phyloP scores from a whole-genome alignment of 495 filamentous ascomycete species.

The Evernia prunastri region DNA sequence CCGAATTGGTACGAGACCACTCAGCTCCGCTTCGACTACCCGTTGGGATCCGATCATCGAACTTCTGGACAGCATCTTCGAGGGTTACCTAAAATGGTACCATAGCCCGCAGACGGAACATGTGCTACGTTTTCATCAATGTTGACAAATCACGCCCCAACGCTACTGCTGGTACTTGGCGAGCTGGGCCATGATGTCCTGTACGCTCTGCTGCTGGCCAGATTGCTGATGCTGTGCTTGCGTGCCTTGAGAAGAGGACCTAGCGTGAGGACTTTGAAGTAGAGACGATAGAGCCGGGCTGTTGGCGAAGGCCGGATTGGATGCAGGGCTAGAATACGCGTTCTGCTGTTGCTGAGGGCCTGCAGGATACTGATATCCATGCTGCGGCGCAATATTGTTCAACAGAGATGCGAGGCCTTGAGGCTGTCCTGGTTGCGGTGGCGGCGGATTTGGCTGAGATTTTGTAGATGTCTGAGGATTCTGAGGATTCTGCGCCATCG shows the following conservation, averaged over 20 bases:
- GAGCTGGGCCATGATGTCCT: slow-evolving; percentile 57
- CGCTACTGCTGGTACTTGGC: slow-evolving; percentile 54
- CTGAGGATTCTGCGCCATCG: slow-evolving; percentile 41
- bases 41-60: neutral
- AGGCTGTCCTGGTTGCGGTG: slow-evolving; percentile 33
- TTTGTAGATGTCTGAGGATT: slow-evolving; percentile 21
- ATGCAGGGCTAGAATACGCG: slow-evolving; percentile 33
- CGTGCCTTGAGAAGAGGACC: slow-evolving; percentile 25
- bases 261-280: slow-evolving; percentile 38
- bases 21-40: neutral
- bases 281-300: slow-evolving; percentile 41
- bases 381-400: slow-evolving; percentile 37
- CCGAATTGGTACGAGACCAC: neutral
- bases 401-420: slow-evolving; percentile 58
- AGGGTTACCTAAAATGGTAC: neutral
- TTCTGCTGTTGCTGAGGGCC: slow-evolving; percentile 32
- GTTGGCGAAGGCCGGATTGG: slow-evolving; percentile 33
- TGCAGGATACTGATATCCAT: slow-evolving; percentile 34
- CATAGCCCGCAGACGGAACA: neutral
- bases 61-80: neutral
- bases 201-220: slow-evolving; percentile 47
- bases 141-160: slow-evolving; percentile 29
- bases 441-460: slow-evolving; percentile 14
- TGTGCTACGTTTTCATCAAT: neutral
- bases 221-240: slow-evolving; percentile 29